Conservation (phyloP, 2,329 filamentous ascomycete genomes). For the Cercospora sp. region DNA sequence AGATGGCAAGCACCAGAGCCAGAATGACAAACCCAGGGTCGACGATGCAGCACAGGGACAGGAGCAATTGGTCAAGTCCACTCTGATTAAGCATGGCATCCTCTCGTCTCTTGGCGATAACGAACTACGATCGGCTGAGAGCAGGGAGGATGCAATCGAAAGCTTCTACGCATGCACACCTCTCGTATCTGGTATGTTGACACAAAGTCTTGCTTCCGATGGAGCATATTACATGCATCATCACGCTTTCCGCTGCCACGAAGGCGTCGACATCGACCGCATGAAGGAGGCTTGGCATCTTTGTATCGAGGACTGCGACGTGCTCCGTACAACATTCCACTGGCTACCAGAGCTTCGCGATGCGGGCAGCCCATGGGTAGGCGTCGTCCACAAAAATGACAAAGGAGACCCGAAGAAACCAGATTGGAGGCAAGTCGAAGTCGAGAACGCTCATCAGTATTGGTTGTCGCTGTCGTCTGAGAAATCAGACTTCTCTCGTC, state of each 20-base stretch:
- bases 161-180: conserved; percentile 19
- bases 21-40: background rate
- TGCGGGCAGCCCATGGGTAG: conserved; percentile 15
- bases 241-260: conserved; percentile 15
- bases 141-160: background rate
- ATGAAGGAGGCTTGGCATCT: conserved; percentile 17
- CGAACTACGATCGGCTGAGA: background rate
- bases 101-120: background rate
- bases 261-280: conserved; percentile 5
- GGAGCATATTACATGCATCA: conserved; percentile 22
- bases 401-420: background rate
- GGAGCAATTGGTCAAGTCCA: background rate
- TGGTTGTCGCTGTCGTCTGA: conserved; percentile 12
- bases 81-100: background rate
- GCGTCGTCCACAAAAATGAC: conserved; percentile 10
- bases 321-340: conserved; percentile 23
- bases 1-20: background rate
- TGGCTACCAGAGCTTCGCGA: conserved; percentile 11
- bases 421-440: conserved; percentile 1
- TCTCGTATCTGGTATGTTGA: conserved; percentile 23
- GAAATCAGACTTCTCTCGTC: conserved; percentile 12
- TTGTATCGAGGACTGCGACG: conserved; percentile 12
- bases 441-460: conserved; percentile 6
- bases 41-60: background rate
- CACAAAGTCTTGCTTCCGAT: conserved; percentile 19